Percentiles rank a stretch among this genome's conserved stretches.
phyloP scores from a whole-genome alignment of 2,329 filamentous ascomycete species.

The Penicillium sp. region DNA sequence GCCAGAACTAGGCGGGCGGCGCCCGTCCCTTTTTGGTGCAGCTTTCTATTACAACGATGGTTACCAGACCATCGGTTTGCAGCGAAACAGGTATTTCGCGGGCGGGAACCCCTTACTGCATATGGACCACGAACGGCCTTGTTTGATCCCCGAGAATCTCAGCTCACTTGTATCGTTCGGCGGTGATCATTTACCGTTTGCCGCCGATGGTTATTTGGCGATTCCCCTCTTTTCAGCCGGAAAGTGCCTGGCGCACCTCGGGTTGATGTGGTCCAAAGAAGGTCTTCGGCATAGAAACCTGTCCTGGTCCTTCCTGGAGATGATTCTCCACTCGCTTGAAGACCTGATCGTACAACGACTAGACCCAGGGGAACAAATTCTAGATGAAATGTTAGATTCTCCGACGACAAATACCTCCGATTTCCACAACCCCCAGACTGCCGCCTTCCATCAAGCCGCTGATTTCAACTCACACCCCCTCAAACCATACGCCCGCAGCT shows the following conservation, averaged over 20 bases:
- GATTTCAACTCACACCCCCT: constrained; percentile 61
- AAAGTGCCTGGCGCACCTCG: constrained; percentile 69
- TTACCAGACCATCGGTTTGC: constrained; percentile 51
- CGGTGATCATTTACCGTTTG: constrained; percentile 57
- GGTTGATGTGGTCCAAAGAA: constrained; percentile 68
- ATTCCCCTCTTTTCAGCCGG: constrained; percentile 65
- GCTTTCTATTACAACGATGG: constrained; percentile 67
- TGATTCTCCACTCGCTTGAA: constrained; percentile 67
- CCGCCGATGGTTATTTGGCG: constrained; percentile 66
- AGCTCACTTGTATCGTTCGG: constrained; percentile 62
- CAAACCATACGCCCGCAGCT: constrained; percentile 69
- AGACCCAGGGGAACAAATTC: constrained; percentile 31
- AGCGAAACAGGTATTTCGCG: constrained; percentile 63
- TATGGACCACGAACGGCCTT: constrained; percentile 71
- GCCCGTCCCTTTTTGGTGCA: constrained; percentile 63
- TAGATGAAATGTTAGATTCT: neutral
- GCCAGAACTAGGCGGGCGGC: constrained; percentile 60
- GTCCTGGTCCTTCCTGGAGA: constrained; percentile 67
- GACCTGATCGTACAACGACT: constrained; percentile 63
- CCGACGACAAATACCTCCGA: constrained; percentile 19
- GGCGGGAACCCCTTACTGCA: constrained; percentile 66
- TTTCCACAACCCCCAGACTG: constrained; percentile 35
- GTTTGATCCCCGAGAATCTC: constrained; percentile 64
- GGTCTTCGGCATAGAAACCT: constrained; percentile 57
- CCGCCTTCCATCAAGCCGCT: constrained; percentile 57